Evolutionary conservation across 2,329 filamentous ascomycete species (phyloP).

Genomic region (Cryoendolithus antarcticus): DNA sequence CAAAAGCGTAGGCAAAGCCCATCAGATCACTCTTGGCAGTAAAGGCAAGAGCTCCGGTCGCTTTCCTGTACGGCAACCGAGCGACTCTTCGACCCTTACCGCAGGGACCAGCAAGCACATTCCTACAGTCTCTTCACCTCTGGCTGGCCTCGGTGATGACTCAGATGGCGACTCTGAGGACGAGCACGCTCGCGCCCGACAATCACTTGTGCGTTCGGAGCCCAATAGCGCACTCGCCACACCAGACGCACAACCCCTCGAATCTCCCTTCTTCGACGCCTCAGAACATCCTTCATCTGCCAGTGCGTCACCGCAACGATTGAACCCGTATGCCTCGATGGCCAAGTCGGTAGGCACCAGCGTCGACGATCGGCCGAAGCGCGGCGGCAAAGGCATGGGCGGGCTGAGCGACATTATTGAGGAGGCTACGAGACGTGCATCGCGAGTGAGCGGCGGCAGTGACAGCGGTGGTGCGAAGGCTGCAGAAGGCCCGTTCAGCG

Average conservation of each 20-base stretch:
- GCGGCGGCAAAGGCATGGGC: constrained; percentile 12
- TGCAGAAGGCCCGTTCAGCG: constrained; percentile 9
- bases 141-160: constrained; percentile 16
- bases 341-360: constrained; percentile 14
- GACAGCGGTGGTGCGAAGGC: no score
- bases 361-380: constrained; percentile 9
- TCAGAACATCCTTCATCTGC: constrained; percentile 13
- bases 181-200: constrained; percentile 19
- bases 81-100: constrained; percentile 10
- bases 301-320: constrained; percentile 13
- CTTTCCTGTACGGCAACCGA: constrained; percentile 17
- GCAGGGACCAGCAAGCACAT: constrained; percentile 12
- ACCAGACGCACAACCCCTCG: constrained; percentile 14
- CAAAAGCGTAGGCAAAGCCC: constrained; percentile 31
- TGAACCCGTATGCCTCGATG: constrained; percentile 28
- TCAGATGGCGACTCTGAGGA: constrained; percentile 19
- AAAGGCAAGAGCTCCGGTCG: constrained; percentile 15
- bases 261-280: constrained; percentile 23
- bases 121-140: constrained; percentile 20
- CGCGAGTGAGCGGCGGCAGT: background rate
- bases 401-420: constrained; percentile 34
- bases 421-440: constrained; percentile 29
- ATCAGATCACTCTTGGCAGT: constrained; percentile 33
- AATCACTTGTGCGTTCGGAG: constrained; percentile 12
- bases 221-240: constrained; percentile 4